Percentiles rank a stretch among this genome's conserved stretches.
phyloP scores from a whole-genome alignment of 2,329 filamentous ascomycete species.

The Acrocalymma vagum region DNA sequence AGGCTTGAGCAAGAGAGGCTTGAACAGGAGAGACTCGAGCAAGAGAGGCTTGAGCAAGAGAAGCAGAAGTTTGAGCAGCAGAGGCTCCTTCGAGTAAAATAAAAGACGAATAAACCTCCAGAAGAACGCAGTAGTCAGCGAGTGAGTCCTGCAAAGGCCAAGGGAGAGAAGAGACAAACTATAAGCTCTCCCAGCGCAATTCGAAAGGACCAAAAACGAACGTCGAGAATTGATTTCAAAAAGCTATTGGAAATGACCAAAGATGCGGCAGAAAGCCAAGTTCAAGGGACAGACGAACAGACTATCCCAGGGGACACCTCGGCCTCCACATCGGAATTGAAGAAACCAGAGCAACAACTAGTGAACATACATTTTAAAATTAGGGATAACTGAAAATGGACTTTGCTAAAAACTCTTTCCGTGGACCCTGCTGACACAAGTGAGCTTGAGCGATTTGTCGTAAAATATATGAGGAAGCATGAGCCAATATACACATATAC shows the following conservation, averaged over 20 bases:
- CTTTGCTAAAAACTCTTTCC: background rate
- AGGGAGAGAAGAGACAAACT: conserved; percentile 1
- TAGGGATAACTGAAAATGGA: background rate
- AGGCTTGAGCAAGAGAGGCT: conserved; percentile 10
- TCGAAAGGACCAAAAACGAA: conserved; percentile 8
- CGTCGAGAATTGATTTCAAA: conserved; percentile 3
- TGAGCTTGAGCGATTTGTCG: too few species aligned
- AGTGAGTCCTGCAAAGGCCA: conserved; percentile 1
- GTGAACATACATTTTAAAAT: conserved; percentile 2
- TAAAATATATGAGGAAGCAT: too few species aligned
- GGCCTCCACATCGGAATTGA: too few species aligned
- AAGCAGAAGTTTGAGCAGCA: conserved; percentile 5
- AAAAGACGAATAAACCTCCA: conserved; percentile 2
- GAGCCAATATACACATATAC: too few species aligned
- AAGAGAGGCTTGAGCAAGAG: conserved; percentile 1
- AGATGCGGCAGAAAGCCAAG: background rate
- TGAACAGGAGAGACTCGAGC: conserved; percentile 1
- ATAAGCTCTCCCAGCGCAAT: background rate
- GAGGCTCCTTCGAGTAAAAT: conserved; percentile 2
- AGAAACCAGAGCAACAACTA: background rate
- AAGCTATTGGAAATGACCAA: conserved; percentile 1
- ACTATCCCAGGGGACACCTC: too few species aligned
- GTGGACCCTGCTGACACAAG: background rate
- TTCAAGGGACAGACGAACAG: background rate
- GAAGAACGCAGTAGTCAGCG: conserved; percentile 1